Conservation (phyloP, 1,139 yeast species). For the Candida albicans region DNA sequence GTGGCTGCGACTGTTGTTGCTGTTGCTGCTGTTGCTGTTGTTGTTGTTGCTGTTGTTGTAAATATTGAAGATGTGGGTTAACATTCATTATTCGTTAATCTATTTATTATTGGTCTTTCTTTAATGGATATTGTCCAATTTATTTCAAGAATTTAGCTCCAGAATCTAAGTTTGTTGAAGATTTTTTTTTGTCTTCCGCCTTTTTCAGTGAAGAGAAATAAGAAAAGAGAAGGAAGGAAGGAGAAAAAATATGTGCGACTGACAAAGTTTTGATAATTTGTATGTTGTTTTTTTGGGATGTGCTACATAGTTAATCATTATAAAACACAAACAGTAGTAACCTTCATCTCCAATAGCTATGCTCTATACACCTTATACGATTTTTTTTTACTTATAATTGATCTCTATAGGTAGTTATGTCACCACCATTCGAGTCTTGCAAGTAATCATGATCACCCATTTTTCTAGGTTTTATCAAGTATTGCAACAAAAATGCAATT, state of each 20-base stretch:
- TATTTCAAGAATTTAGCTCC: neutral
- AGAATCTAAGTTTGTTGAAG: slow-evolving; percentile 1
- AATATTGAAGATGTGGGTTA: slow-evolving; percentile 47
- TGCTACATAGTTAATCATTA: neutral
- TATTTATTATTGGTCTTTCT: neutral
- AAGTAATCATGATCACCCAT: slow-evolving; percentile 48
- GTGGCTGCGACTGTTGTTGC: slow-evolving; percentile 30
- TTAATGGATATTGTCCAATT: neutral
- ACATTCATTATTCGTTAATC: slow-evolving; percentile 26
- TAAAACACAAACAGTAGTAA: neutral
- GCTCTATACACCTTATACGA: neutral
- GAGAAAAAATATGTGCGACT: too few relatives aligned
- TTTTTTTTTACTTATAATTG: slow-evolving; percentile 20
- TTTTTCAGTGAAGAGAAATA: neutral
- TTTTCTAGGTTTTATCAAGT: slow-evolving; percentile 47
- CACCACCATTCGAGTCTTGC: slow-evolving; percentile 22
- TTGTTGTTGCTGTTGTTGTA: slow-evolving; percentile 40
- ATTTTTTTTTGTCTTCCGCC: neutral
- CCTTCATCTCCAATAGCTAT: neutral
- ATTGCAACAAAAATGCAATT: slow-evolving; percentile 46
- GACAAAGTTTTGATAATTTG: neutral
- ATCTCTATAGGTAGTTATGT: slow-evolving; percentile 23
- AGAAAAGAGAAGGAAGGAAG: too few relatives aligned
- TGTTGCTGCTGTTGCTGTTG: slow-evolving; percentile 36
- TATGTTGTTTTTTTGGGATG: neutral